Conservation (phyloP, 2,329 filamentous ascomycete genomes). For the Drechslerella dactyloides region DNA sequence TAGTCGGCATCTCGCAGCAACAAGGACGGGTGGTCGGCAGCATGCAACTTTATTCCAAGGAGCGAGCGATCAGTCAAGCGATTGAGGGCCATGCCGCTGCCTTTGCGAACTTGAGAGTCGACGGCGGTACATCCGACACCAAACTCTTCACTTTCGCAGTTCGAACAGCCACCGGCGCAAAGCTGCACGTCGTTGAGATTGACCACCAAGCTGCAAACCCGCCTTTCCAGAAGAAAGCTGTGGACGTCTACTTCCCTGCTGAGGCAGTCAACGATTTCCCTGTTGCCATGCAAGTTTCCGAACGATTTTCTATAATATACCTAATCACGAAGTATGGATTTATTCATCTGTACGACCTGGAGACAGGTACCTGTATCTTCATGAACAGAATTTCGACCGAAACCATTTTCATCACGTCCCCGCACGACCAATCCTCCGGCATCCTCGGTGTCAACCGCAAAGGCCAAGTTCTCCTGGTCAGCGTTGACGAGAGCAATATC, state of each 20-base stretch:
- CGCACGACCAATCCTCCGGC: conserved; percentile 82
- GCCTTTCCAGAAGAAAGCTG: conserved; percentile 89
- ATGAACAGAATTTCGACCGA: conserved; percentile 99
- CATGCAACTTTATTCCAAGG: conserved; percentile 96
- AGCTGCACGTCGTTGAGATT: conserved; percentile 96
- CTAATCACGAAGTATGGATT: conserved; percentile 99
- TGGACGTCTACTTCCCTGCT: conserved; percentile 95
- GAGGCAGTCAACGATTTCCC: conserved; percentile 98
- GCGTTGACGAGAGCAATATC: conserved; percentile 86
- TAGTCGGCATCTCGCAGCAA: conserved; percentile 93
- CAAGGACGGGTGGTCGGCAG: conserved; percentile 91
- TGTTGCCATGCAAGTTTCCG: conserved; percentile 94
- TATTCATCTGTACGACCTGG: conserved; percentile 97
- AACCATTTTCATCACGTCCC: conserved; percentile 93
- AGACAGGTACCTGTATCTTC: conserved; percentile 94
- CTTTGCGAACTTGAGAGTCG: conserved; percentile 86
- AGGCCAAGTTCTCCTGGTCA: conserved; percentile 93
- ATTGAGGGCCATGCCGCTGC: conserved; percentile 97
- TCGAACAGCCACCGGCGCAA: conserved; percentile 83
- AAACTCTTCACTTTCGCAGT: conserved; percentile 98
- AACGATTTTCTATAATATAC: conserved; percentile 95
- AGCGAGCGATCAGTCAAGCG: conserved; percentile 94
- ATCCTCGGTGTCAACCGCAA: conserved; percentile 96
- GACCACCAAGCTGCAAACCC: conserved; percentile 91
- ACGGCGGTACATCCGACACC: conserved; percentile 86